Evolutionary conservation across 2,329 filamentous ascomycete genomes (phyloP), one percentile per base, ranked within the genome.

Genomic region (Albifimbria verrucaria): DNA sequence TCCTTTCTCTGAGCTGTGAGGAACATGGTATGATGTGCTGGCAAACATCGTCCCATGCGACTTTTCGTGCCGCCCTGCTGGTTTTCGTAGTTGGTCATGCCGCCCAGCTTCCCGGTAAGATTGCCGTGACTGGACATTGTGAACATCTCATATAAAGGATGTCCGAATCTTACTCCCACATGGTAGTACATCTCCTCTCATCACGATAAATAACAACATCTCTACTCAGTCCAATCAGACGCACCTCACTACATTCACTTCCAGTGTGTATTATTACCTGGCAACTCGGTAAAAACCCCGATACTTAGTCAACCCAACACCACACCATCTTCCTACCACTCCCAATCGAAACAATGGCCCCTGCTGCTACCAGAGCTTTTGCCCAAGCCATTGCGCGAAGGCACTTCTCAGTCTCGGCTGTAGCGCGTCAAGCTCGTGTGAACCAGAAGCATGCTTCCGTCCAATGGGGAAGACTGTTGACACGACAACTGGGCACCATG

Each of bases 361-460:
- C 66, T 44, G 58, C 62, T 51, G 59, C 62, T 55, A 58, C 63
- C 52, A 66, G 68, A 58, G 56, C 60, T 56, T 60, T 61, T 26
- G 56, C 62, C 51, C 68, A 68, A 57, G 58, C 60, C 54, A 59
- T 62, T 22, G 53, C 59, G 52, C 63, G 64, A 52, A 65, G 71
- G 42, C 67, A 67, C 20, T 70, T 70, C 59, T 72, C 70, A 12
- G 32, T 39, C 32, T 7, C 32, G 5, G 32, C 32, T 39, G 32
- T n/a, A 15, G 32, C 32, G 5, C 32, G 32, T 39, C 32, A 39
- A 39, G 32, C 32, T 15, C 32, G 69, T 43, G 49, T 57, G 17
- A 57, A 59, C 53, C 46, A 64, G 17, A 57, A 59, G 53, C 46
- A 64, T 12, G 65, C 65, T n/a, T 54, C 51, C 26, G 61, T 61